Conservation (phyloP, 345 rosid species). For the Ricinus communis region DNA sequence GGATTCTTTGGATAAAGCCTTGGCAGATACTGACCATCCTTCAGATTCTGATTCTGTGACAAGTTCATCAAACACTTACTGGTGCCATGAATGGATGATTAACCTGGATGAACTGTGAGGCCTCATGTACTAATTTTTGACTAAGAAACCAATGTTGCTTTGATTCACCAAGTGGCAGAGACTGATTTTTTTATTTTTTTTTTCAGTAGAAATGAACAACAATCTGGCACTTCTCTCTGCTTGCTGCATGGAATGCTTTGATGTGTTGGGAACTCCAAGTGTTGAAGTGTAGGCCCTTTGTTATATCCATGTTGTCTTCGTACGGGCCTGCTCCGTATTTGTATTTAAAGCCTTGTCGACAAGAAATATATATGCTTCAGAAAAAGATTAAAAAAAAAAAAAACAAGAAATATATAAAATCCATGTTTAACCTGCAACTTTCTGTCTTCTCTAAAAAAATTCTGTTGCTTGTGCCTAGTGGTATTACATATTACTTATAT, state of each 20-base stretch:
- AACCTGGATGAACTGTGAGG: constrained; percentile 68
- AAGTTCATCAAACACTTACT: constrained; percentile 42
- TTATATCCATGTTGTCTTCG: background rate
- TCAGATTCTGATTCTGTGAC: constrained; percentile 30
- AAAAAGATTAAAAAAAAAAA: no score
- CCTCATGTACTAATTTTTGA: background rate
- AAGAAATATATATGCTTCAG: no score
- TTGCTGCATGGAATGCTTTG: background rate
- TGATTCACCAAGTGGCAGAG: background rate
- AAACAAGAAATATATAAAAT: no score
- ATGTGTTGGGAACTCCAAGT: background rate
- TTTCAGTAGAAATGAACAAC: background rate
- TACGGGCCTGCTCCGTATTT: background rate
- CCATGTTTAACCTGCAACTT: no score
- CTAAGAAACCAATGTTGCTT: background rate
- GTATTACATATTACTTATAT: no score
- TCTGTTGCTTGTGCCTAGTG: no score
- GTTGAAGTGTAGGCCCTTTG: background rate
- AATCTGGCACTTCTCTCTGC: background rate
- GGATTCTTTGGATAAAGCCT: constrained; percentile 57
- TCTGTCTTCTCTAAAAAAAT: no score
- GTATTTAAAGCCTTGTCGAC: no score
- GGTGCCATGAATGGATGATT: constrained; percentile 55
- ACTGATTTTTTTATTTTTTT: no score
- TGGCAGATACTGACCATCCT: constrained; percentile 27